Conservation (phyloP, 106 monocot species). For the Hemerocallis citrina region DNA sequence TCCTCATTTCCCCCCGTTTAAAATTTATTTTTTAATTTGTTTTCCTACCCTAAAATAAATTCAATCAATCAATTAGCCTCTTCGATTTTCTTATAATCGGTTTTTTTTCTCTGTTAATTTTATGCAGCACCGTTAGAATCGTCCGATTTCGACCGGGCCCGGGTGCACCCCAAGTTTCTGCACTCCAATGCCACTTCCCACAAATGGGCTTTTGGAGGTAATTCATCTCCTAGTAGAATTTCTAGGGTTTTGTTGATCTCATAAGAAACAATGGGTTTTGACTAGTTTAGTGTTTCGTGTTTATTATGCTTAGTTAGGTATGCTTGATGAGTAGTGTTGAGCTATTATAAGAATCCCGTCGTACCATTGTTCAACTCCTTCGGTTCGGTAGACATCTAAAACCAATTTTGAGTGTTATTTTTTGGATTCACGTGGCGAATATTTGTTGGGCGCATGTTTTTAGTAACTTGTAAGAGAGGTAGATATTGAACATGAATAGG, state of each 20-base stretch:
- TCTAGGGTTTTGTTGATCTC: background rate
- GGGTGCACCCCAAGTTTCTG: conserved; percentile 84
- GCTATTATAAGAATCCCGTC: too few relatives aligned
- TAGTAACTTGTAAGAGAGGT: too few relatives aligned
- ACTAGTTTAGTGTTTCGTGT: background rate
- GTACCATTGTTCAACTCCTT: too few relatives aligned
- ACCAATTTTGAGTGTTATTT: background rate
- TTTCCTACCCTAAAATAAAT: background rate
- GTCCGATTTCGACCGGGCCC: conserved; percentile 61
- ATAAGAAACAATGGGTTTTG: background rate
- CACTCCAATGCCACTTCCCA: conserved; percentile 95
- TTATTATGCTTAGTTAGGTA: too few relatives aligned
- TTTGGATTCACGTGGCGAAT: too few relatives aligned
- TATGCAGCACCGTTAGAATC: conserved; percentile 19
- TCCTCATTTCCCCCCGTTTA: too few relatives aligned
- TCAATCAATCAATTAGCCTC: too few relatives aligned
- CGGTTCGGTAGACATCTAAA: too few relatives aligned
- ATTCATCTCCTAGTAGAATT: background rate
- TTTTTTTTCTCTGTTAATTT: conserved; percentile 1
- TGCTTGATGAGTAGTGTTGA: background rate
- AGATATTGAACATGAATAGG: too few relatives aligned
- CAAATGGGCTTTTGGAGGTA: conserved; percentile 93
- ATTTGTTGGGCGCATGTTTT: too few relatives aligned
- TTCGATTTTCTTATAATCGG: background rate
- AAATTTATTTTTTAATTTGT: too few relatives aligned